phyloP scores from a whole-genome alignment of 306 rosid genomes.

The Dalbergia cochinchinensis region DNA sequence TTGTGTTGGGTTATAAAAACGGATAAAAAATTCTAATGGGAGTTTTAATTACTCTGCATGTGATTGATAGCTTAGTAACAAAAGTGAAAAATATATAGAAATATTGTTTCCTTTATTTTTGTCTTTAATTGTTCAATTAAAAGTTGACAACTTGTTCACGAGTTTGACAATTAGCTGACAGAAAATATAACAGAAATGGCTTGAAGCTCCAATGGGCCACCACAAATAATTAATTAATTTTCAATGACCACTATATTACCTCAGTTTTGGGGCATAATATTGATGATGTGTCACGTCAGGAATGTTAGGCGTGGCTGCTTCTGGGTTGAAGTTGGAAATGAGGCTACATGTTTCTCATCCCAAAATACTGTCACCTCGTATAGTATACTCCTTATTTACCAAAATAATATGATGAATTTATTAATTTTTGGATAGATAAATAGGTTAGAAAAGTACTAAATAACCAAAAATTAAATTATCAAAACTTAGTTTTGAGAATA shows the following conservation, averaged over 20 bases:
- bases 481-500: too few relatives aligned
- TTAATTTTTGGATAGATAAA: too few relatives aligned
- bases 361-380: neutral
- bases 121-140: neutral
- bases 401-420: too few relatives aligned
- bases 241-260: constrained; percentile 9
- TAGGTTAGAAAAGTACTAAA: too few relatives aligned
- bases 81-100: neutral
- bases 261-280: neutral
- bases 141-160: neutral
- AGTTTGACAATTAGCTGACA: neutral
- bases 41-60: constrained; percentile 15
- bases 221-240: neutral
- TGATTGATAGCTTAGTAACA: neutral
- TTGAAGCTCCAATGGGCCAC: neutral
- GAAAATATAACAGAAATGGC: neutral
- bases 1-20: neutral
- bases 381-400: too few relatives aligned
- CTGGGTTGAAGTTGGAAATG: neutral
- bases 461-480: too few relatives aligned
- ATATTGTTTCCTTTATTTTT: too few relatives aligned
- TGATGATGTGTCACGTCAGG: neutral
- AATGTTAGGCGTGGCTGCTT: neutral
- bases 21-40: neutral
- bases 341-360: constrained; percentile 11